These are phyloP conservation scores for Ogataea glucozyma DNA, from an alignment of 805 yeast genomes.

Conservation along the genomic window DNA sequence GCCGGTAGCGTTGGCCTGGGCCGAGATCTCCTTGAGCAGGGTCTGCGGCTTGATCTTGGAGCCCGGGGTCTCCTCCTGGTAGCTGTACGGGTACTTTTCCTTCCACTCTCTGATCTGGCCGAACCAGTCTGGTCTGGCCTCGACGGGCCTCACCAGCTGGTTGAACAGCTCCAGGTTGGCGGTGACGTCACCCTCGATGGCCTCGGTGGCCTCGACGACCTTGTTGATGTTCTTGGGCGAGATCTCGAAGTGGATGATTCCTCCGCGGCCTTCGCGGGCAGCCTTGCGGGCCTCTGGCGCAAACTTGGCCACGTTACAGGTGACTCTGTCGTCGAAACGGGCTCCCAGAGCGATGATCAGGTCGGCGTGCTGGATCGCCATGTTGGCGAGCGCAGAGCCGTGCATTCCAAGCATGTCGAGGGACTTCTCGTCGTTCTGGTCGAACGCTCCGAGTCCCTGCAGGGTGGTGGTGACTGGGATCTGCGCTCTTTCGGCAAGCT, in stretches of 20 bases:
- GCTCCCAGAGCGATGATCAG: constrained; percentile 94
- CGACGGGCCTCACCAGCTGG: constrained; percentile 66
- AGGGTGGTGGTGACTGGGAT: constrained; percentile 96
- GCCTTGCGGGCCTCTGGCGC: constrained; percentile 94
- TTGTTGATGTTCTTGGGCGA: constrained; percentile 96
- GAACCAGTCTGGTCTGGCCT: constrained; percentile 80
- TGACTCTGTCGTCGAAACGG: constrained; percentile 97
- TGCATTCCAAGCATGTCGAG: constrained; percentile 99
- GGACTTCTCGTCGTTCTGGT: constrained; percentile 87
- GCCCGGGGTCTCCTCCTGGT: constrained; percentile 77
- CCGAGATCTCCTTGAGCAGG: constrained; percentile 73
- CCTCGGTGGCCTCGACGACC: constrained; percentile 94
- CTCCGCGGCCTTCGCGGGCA: constrained; percentile 86
- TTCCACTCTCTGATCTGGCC: constrained; percentile 77
- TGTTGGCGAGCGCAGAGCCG: constrained; percentile 92
- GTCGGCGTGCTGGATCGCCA: constrained; percentile 93
- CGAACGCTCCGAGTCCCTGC: constrained; percentile 93
- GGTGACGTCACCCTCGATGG: constrained; percentile 94
- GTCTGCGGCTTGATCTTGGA: constrained; percentile 92
- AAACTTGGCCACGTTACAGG: constrained; percentile 79
- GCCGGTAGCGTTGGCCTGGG: constrained; percentile 60
- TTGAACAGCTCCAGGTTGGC: constrained; percentile 69
- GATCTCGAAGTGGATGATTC: constrained; percentile 95
- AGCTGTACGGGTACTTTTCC: constrained; percentile 79
- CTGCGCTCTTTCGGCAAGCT: constrained; percentile 83